Percentiles rank a stretch among this genome's conserved stretches.
These are phyloP conservation scores for Quercus phellos DNA, from an alignment of 331 rosid species.

Conservation along the genomic window DNA sequence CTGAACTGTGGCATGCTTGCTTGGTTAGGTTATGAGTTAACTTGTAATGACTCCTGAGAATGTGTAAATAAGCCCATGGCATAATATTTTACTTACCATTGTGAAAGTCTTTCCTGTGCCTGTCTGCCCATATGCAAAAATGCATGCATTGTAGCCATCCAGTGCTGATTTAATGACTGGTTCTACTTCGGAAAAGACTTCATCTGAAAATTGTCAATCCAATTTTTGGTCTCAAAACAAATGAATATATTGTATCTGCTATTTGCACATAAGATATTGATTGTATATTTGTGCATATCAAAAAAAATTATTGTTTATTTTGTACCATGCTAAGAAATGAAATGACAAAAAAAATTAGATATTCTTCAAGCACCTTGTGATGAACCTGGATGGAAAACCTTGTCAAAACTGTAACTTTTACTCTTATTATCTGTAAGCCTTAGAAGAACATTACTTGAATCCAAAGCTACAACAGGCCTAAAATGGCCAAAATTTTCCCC, in stretches of 20 bases:
- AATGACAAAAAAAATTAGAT: neutral
- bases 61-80: neutral
- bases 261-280: neutral
- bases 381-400: slow-evolving; percentile 33
- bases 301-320: neutral
- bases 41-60: neutral
- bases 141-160: slow-evolving; percentile 42
- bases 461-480: slow-evolving; percentile 16
- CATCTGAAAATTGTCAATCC: slow-evolving; percentile 21
- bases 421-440: slow-evolving; percentile 24
- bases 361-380: slow-evolving; percentile 32
- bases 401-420: slow-evolving; percentile 33
- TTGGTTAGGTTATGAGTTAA: neutral
- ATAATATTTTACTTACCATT: slow-evolving; percentile 27
- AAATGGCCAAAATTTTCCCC: slow-evolving; percentile 25
- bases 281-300: neutral
- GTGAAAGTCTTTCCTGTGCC: slow-evolving; percentile 44
- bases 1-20: neutral
- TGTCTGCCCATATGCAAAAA: slow-evolving; percentile 45
- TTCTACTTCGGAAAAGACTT: slow-evolving; percentile 34
- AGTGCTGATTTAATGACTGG: slow-evolving; percentile 36
- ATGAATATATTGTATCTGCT: neutral
- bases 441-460: slow-evolving; percentile 31
- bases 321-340: neutral
- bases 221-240: neutral